These are phyloP conservation scores for Pinus albicaulis DNA, from an alignment of 75 land plant genomes.

Conservation along the genomic window DNA sequence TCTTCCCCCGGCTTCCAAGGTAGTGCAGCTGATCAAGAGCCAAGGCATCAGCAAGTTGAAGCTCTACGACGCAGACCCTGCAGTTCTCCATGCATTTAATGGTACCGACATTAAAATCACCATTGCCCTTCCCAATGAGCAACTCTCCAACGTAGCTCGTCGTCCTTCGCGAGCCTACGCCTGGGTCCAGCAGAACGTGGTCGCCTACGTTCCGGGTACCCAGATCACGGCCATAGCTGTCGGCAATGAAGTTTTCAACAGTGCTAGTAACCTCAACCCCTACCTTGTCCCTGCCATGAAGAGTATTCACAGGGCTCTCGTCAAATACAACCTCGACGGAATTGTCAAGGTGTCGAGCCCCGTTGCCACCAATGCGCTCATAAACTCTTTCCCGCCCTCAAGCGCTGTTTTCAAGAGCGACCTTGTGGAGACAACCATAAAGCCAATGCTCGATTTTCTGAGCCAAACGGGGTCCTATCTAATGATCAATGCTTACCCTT, in stretches of 20 bases:
- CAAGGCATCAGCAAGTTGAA: slow-evolving; percentile 54
- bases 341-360: slow-evolving; percentile 68
- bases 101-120: slow-evolving; percentile 44
- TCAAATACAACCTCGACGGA: slow-evolving; percentile 26
- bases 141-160: slow-evolving; percentile 35
- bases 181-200: slow-evolving; percentile 59
- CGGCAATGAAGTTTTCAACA: slow-evolving; percentile 73
- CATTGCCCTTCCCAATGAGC: slow-evolving; percentile 68
- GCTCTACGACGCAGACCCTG: slow-evolving; percentile 64
- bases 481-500: slow-evolving; percentile 89
- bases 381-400: slow-evolving; percentile 70
- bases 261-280: slow-evolving; percentile 23
- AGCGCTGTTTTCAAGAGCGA: slow-evolving; percentile 42
- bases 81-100: slow-evolving; percentile 56
- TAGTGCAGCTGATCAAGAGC: slow-evolving; percentile 49
- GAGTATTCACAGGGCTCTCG: slow-evolving; percentile 56
- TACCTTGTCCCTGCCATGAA: slow-evolving; percentile 75
- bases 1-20: slow-evolving; percentile 57
- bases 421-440: slow-evolving; percentile 24
- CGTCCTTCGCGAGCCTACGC: slow-evolving; percentile 34
- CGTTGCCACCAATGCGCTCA: slow-evolving; percentile 50
- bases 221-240: slow-evolving; percentile 65
- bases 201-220: slow-evolving; percentile 51
- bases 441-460: slow-evolving; percentile 67
- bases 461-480: slow-evolving; percentile 43